These are phyloP conservation scores for Plectosphaerella plurivora DNA, from an alignment of 2,329 filamentous ascomycete species.

Conservation along the genomic window DNA sequence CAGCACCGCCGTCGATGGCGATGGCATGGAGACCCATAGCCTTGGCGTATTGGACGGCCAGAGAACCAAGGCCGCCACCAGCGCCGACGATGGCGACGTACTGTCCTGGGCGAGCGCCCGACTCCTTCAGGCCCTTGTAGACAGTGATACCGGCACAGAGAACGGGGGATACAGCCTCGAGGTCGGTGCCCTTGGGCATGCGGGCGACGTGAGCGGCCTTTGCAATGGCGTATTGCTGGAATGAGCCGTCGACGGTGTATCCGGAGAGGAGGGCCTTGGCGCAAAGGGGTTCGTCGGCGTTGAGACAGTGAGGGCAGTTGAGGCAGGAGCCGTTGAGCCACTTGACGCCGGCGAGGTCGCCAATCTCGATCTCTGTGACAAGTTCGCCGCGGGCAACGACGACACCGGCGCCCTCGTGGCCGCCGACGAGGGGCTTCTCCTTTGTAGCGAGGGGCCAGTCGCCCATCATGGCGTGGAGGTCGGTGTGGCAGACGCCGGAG, in stretches of 20 bases:
- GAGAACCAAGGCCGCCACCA: conserved; percentile 73
- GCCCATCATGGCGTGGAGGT: conserved; percentile 73
- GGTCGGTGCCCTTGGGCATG: conserved; percentile 70
- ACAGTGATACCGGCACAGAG: conserved; percentile 84
- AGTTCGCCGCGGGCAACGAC: conserved; percentile 77
- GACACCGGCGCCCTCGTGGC: conserved; percentile 73
- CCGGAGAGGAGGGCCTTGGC: conserved; percentile 71
- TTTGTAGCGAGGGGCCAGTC: conserved; percentile 87
- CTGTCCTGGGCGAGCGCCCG: conserved; percentile 67
- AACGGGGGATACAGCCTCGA: conserved; percentile 75
- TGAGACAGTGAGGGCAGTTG: conserved; percentile 76
- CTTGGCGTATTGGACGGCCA: conserved; percentile 83
- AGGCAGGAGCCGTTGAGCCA: conserved; percentile 91
- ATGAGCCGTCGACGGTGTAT: conserved; percentile 88
- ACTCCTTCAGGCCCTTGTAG: conserved; percentile 90
- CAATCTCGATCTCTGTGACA: conserved; percentile 73
- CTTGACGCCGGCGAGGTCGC: conserved; percentile 84
- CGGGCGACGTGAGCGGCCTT: conserved; percentile 82
- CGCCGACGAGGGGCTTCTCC: conserved; percentile 73
- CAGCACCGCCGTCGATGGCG: conserved; percentile 77
- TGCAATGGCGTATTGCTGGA: conserved; percentile 88
- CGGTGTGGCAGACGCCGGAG: conserved; percentile 88
- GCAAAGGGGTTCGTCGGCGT: conserved; percentile 80
- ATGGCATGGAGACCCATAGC: conserved; percentile 82
- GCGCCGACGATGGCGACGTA: conserved; percentile 82